These are phyloP conservation scores for Lagenidium sp. DNA, from an alignment of 352 stramenopile genomes.

Conservation along the genomic window DNA sequence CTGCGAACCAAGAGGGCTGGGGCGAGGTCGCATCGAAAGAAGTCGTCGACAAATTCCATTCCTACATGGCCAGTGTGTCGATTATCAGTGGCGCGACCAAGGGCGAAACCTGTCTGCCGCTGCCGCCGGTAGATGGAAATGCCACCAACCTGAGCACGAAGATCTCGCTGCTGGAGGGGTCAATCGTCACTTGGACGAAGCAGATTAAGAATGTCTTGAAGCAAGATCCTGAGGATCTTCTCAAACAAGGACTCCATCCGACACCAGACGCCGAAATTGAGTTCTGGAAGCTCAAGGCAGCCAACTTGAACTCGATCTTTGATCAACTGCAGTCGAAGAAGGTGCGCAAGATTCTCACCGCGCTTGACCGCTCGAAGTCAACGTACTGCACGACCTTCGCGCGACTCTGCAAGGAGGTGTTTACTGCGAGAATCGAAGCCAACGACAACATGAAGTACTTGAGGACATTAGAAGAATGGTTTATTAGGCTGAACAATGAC, in stretches of 20 bases:
- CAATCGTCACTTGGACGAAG: slow-evolving; percentile 99
- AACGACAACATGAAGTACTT: slow-evolving; percentile 99
- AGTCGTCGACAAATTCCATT: slow-evolving; percentile 96
- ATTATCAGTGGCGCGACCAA: slow-evolving; percentile 97
- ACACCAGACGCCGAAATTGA: slow-evolving; percentile 96
- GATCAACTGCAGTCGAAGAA: slow-evolving; percentile 91
- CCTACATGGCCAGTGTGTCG: slow-evolving; percentile 93
- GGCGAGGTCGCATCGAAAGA: slow-evolving; percentile 95
- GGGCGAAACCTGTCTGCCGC: slow-evolving; percentile 94
- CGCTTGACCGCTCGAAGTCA: slow-evolving; percentile 92
- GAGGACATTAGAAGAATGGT: slow-evolving; percentile 94
- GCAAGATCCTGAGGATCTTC: slow-evolving; percentile 93
- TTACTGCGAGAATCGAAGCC: slow-evolving; percentile 93
- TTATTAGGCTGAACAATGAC: slow-evolving; percentile 93
- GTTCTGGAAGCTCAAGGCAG: slow-evolving; percentile 97
- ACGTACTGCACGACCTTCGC: slow-evolving; percentile 97
- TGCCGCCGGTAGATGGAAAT: slow-evolving; percentile 88
- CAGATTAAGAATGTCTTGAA: slow-evolving; percentile 99
- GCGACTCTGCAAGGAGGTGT: slow-evolving; percentile 96
- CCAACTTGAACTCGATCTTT: slow-evolving; percentile 94
- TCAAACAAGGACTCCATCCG: slow-evolving; percentile 96
- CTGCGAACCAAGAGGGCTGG: slow-evolving; percentile 93
- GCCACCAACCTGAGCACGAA: slow-evolving; percentile 82
- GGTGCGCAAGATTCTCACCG: slow-evolving; percentile 92
- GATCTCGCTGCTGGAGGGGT: slow-evolving; percentile 95